These are phyloP conservation scores for Phtheirospermum japonicum DNA, from an alignment of 257 asterid genomes.

Conservation along the genomic window DNA sequence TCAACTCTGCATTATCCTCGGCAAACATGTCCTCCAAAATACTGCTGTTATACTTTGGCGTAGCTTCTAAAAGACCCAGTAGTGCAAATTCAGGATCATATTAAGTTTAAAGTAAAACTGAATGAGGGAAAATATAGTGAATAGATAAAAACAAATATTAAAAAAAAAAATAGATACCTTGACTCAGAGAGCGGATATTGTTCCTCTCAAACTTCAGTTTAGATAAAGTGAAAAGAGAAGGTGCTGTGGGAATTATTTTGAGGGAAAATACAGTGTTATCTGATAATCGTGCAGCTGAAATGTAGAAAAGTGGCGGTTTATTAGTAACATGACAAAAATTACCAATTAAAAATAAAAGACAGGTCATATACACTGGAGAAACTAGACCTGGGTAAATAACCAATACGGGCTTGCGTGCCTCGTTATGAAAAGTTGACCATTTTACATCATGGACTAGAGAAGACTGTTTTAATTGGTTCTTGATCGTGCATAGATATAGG, in stretches of 20 bases:
- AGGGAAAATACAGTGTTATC: slow-evolving; percentile 47
- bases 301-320: slow-evolving; percentile 16
- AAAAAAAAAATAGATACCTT: slow-evolving; percentile 43
- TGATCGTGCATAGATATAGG: slow-evolving; percentile 80
- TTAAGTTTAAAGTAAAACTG: slow-evolving; percentile 18
- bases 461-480: slow-evolving; percentile 57
- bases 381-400: slow-evolving; percentile 73
- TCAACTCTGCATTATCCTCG: slow-evolving; percentile 70
- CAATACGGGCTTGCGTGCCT: slow-evolving; percentile 89
- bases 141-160: too few species aligned
- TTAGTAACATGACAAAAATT: slow-evolving; percentile 17
- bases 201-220: slow-evolving; percentile 69
- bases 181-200: slow-evolving; percentile 61
- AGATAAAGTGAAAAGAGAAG: slow-evolving; percentile 60
- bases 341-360: slow-evolving; percentile 11
- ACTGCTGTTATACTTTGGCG: slow-evolving; percentile 81
- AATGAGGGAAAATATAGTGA: not conserved
- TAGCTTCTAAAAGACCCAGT: slow-evolving; percentile 53
- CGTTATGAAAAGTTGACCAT: slow-evolving; percentile 83
- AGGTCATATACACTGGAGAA: slow-evolving; percentile 9
- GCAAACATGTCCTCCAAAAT: slow-evolving; percentile 93
- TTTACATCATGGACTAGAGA: slow-evolving; percentile 46
- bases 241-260: slow-evolving; percentile 83
- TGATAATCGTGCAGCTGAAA: slow-evolving; percentile 54
- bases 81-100: slow-evolving; percentile 24